phyloP scores from a whole-genome alignment of 352 stramenopile genomes.

The Globisporangium canariense region DNA sequence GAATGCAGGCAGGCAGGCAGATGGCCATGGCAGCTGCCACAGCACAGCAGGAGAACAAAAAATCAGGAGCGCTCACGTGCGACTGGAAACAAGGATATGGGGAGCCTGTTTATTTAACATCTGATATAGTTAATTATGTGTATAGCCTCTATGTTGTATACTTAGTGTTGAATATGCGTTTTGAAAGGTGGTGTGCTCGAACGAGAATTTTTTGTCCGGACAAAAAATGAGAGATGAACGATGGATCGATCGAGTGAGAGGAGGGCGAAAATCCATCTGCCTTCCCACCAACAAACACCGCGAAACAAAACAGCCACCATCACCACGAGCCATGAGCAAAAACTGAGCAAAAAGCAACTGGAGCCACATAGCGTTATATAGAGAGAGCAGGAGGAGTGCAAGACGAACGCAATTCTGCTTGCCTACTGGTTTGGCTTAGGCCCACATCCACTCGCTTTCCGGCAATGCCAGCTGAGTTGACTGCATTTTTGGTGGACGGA shows the following conservation, averaged over 20 bases:
- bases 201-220: constrained; percentile 2
- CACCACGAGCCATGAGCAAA: background rate
- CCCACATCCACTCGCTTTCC: too few species aligned
- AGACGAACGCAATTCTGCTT: too few species aligned
- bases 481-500: background rate
- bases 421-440: too few species aligned
- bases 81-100: background rate
- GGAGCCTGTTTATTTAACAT: background rate
- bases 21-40: background rate
- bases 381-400: too few species aligned
- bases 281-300: background rate
- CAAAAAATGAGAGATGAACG: background rate
- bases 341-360: background rate
- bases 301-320: background rate
- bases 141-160: background rate
- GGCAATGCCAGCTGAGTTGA: background rate
- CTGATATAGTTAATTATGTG: background rate
- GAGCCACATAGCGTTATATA: too few species aligned
- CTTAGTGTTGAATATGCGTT: background rate
- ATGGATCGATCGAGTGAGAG: background rate
- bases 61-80: constrained; percentile 5
- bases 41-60: constrained; percentile 2
- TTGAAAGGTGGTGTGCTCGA: background rate
- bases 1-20: background rate
- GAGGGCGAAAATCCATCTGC: constrained; percentile 3